Percentiles rank a stretch among this genome's conserved stretches.
These are phyloP conservation scores for Fomitopsis pulvina DNA, from an alignment of 768 basidiomycete genomes.

Conservation along the genomic window DNA sequence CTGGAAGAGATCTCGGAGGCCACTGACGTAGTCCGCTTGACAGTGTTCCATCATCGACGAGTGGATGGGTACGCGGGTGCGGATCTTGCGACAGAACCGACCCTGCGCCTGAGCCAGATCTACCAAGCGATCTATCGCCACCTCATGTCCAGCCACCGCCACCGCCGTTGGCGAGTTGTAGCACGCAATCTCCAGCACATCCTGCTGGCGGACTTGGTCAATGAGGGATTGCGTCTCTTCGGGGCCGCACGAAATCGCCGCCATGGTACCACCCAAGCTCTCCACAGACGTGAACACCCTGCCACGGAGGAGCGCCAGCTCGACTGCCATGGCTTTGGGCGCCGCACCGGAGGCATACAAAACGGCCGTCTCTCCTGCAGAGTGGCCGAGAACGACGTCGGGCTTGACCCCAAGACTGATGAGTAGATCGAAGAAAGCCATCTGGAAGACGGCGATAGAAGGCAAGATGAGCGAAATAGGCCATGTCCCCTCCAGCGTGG, in stretches of 20 bases:
- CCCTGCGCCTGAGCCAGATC: constrained; percentile 21
- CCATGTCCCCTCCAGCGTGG: constrained; percentile 14
- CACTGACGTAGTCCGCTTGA: constrained; percentile 19
- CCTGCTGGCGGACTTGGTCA: constrained; percentile 3
- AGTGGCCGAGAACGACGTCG: constrained; percentile 37
- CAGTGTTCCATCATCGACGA: constrained; percentile 33
- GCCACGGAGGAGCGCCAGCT: constrained; percentile 37
- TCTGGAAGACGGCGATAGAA: constrained; percentile 37
- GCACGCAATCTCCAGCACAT: constrained; percentile 31
- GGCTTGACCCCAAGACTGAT: constrained; percentile 30
- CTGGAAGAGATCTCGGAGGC: constrained; percentile 27
- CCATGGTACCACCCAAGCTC: constrained; percentile 33
- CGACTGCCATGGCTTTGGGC: constrained; percentile 33
- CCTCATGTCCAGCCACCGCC: constrained; percentile 28
- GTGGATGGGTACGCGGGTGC: constrained; percentile 33
- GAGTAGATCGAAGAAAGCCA: constrained; percentile 38
- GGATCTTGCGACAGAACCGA: constrained; percentile 30
- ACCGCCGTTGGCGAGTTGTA: constrained; percentile 34
- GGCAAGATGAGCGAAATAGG: constrained; percentile 34
- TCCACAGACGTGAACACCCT: constrained; percentile 29
- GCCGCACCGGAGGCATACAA: constrained; percentile 39
- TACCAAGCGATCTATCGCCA: constrained; percentile 23
- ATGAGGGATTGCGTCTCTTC: constrained; percentile 24
- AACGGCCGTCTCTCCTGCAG: constrained; percentile 40
- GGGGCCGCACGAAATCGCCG: constrained; percentile 31